Conservation (phyloP, 2,329 filamentous ascomycete species). For the Neonectria punicea region DNA sequence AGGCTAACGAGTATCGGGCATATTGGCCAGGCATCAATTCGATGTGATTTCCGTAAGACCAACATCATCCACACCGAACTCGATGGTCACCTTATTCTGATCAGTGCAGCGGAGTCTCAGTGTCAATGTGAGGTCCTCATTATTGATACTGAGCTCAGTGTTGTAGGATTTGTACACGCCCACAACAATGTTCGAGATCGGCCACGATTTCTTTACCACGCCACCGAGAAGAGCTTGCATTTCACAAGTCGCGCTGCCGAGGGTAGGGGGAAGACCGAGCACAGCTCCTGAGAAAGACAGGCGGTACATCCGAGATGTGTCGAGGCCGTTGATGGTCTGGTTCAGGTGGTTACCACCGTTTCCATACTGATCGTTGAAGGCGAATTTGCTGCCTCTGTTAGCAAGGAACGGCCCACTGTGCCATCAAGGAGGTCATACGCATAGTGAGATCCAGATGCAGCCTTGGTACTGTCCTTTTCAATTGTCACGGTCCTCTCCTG, state of each 20-base stretch:
- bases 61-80: slow-evolving; percentile 22
- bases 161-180: neutral
- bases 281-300: slow-evolving; percentile 15
- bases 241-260: neutral
- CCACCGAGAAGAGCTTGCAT: neutral
- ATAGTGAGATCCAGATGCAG: slow-evolving; percentile 12
- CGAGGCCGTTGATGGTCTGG: slow-evolving; percentile 20
- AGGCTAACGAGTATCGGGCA: neutral
- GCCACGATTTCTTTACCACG: neutral
- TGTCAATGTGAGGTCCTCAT: neutral
- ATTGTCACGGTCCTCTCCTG: slow-evolving; percentile 2
- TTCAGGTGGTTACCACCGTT: slow-evolving; percentile 16
- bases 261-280: neutral
- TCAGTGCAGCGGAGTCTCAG: slow-evolving; percentile 19
- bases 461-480: neutral
- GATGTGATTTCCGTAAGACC: neutral
- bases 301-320: neutral
- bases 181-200: neutral
- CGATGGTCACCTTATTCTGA: neutral
- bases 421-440: slow-evolving; percentile 2
- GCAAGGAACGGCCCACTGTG: neutral
- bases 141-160: neutral
- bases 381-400: slow-evolving; percentile 11
- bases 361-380: neutral
- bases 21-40: neutral